phyloP scores from a whole-genome alignment of 805 yeast species.

The Komagataella ulmi region DNA sequence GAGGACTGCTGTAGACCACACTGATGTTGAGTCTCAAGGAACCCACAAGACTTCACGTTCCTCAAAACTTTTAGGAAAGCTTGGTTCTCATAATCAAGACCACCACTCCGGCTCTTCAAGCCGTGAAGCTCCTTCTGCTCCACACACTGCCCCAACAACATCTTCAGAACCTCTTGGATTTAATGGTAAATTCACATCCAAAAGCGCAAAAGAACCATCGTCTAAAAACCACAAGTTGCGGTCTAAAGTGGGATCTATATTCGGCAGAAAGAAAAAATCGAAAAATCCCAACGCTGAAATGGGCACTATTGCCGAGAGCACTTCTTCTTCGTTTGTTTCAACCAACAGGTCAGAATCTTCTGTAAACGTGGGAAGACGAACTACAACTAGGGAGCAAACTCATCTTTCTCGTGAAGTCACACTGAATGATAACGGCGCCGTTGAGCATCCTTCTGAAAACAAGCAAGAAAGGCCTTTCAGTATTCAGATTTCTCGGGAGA shows the following conservation, averaged over 20 bases:
- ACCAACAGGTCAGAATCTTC: constrained; percentile 4
- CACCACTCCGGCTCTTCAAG: neutral
- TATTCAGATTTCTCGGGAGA: neutral
- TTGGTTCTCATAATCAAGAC: constrained; percentile 4
- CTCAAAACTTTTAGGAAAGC: constrained; percentile 3
- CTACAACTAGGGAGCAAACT: neutral
- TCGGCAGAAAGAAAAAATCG: constrained; percentile 46
- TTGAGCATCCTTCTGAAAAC: neutral
- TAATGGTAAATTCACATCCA: neutral
- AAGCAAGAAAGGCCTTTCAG: neutral
- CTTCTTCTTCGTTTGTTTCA: constrained; percentile 14
- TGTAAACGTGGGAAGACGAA: constrained; percentile 1
- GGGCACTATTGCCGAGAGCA: constrained; percentile 18
- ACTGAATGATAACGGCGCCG: neutral
- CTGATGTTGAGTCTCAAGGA: constrained; percentile 4
- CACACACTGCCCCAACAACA: constrained; percentile 1
- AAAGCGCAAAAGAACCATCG: constrained; percentile 11
- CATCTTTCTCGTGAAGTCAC: neutral
- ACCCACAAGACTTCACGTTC: neutral
- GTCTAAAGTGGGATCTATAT: constrained; percentile 66
- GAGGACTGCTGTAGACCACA: neutral
- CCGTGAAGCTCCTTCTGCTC: neutral
- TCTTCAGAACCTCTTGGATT: constrained; percentile 3
- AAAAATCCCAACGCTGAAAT: constrained; percentile 9
- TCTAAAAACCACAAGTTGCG: constrained; percentile 30